phyloP scores from a whole-genome alignment of 306 rosid genomes.

The Lathyrus sativus region DNA sequence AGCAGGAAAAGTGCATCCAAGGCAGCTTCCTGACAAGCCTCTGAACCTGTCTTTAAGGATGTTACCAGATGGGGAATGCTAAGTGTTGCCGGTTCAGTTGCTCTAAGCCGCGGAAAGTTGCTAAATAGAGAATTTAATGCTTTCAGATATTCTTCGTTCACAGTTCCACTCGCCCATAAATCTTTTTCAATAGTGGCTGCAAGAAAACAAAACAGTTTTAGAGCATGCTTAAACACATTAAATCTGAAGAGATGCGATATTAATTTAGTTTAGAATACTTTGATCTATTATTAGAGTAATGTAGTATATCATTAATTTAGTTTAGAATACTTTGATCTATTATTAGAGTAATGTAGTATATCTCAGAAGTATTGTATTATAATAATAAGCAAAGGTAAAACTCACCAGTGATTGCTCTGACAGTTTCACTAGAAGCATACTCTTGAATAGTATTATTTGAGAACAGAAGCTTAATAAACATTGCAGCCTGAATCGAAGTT shows the following conservation, averaged over 20 bases:
- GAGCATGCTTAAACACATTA: conserved; percentile 10
- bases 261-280: background rate
- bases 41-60: conserved; percentile 90
- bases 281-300: background rate
- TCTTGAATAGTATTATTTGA: conserved; percentile 97
- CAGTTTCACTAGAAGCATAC: conserved; percentile 98
- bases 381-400: conserved; percentile 39
- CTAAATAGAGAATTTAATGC: conserved; percentile 90
- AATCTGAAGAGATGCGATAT: background rate
- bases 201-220: conserved; percentile 41
- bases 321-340: background rate
- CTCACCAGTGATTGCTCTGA: conserved; percentile 94
- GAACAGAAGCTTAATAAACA: conserved; percentile 94
- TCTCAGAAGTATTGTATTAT: background rate
- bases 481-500: conserved; percentile 94
- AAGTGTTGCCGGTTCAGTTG: conserved; percentile 95
- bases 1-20: conserved; percentile 93
- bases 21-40: conserved; percentile 98
- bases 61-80: conserved; percentile 98
- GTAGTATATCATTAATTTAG: background rate
- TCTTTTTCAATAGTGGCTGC: conserved; percentile 96
- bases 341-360: background rate
- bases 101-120: conserved; percentile 99
- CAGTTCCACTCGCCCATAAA: conserved; percentile 94
- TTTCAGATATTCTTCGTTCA: conserved; percentile 92